Base-by-base conservation (phyloP, 1,284 basidiomycete species). In the Cutaneotrichosporon sp. region DNA sequence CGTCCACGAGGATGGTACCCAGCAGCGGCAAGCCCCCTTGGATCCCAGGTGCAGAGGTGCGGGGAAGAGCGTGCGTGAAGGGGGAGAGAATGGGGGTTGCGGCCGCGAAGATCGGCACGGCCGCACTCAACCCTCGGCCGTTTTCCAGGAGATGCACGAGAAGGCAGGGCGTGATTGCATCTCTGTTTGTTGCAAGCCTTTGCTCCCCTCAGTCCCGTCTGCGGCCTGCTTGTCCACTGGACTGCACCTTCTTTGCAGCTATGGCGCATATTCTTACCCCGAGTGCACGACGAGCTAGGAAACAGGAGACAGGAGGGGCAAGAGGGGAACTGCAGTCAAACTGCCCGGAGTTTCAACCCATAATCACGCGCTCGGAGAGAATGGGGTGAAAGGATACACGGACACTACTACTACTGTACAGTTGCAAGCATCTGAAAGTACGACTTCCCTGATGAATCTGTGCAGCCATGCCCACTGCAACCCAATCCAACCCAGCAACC, bases 191-290 rank as follows among this genome's bases (percentile, higher is more conserved):
- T 44, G 26, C 16, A 4, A 27, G 34, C 34, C 34, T 19, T 31
- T 44, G 17, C 26, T n/a, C n/a, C 42, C 42, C 42, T 27, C 26
- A 17, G 27, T 44, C 42, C 42, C 42, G 42, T 44, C n/a, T 19
- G 16, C 42, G 8, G 5, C 19, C 16, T 17, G 42, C 12, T 29
- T 24, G 19, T 19, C 37, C 37, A 39, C 37, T 25, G 19, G 37
- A 14, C 10, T 39, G 37, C 37, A 39, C 37, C 37, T 39, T 39
- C 22, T 39, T 39, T 24, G 37, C n/a, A n/a, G n/a, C n/a, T n/a
- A n/a, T n/a, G n/a, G n/a, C n/a, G n/a, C n/a, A n/a, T n/a, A n/a
- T n/a, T n/a, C n/a, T n/a, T n/a, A n/a, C n/a, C n/a, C n/a, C n/a
- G n/a, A n/a, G n/a, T n/a, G n/a, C n/a, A n/a, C n/a, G n/a, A n/a